These are phyloP conservation scores for Cryoendolithus antarcticus DNA, from an alignment of 2,329 filamentous ascomycete genomes.

Conservation along the genomic window DNA sequence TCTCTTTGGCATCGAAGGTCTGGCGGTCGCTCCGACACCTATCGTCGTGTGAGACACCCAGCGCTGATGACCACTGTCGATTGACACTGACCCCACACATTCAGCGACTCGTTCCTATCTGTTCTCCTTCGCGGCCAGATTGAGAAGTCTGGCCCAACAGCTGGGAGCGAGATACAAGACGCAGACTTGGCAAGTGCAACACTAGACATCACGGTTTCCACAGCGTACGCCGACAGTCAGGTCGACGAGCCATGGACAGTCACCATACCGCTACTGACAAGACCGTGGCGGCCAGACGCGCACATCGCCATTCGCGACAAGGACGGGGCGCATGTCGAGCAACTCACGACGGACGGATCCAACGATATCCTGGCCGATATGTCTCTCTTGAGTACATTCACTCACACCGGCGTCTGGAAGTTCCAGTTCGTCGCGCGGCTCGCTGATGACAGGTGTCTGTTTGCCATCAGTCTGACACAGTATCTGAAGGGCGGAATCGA, in stretches of 20 bases:
- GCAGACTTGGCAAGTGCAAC: background rate
- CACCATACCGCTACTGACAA: background rate
- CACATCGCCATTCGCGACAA: background rate
- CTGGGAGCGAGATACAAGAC: background rate
- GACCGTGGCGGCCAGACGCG: background rate
- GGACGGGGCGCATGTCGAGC: background rate
- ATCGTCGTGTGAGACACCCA: background rate
- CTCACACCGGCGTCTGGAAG: background rate
- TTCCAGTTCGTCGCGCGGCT: background rate
- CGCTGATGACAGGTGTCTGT: background rate
- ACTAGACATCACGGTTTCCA: background rate
- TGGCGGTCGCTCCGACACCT: background rate
- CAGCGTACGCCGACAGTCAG: background rate
- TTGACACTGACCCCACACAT: too few species aligned
- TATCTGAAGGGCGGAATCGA: background rate
- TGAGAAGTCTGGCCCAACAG: too few species aligned
- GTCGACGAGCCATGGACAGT: background rate
- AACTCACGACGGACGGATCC: background rate
- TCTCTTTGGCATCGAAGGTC: background rate
- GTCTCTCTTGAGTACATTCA: background rate
- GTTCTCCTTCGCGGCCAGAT: background rate
- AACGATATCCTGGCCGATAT: background rate
- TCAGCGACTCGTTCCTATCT: background rate
- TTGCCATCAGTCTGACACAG: background rate
- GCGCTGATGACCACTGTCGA: too few species aligned